A percentile compares a stretch with the other conserved stretches of the same genome.
These are phyloP conservation scores for Citrus reticulata DNA, from an alignment of 345 rosid genomes.

Conservation along the genomic window DNA sequence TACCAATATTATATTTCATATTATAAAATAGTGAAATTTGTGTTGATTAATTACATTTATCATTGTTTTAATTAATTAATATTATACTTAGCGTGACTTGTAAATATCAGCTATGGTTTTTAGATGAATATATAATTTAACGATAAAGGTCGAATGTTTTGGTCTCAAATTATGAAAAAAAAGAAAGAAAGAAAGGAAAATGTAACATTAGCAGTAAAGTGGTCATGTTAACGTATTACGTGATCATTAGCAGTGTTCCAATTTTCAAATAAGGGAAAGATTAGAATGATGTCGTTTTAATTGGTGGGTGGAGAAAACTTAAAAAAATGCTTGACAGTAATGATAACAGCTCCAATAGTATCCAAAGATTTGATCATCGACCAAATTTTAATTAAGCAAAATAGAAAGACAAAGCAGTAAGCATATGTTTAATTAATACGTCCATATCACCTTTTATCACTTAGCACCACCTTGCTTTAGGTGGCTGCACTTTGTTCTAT, in stretches of 20 bases:
- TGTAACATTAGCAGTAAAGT: not conserved
- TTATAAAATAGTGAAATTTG: too few species aligned
- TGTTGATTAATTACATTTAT: too few species aligned
- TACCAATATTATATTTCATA: too few species aligned
- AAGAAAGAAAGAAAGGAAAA: too few species aligned
- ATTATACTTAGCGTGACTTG: not conserved
- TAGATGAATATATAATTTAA: not conserved
- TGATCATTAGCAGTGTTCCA: not conserved
- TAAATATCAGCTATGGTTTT: not conserved
- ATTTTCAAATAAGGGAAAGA: not conserved
- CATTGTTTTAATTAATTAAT: too few species aligned
- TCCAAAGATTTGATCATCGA: not conserved
- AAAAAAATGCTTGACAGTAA: not conserved
- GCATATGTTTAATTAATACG: not conserved
- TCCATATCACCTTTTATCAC: not conserved
- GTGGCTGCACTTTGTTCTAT: not conserved
- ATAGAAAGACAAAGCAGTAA: not conserved
- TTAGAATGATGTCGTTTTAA: slow-evolving; percentile 22
- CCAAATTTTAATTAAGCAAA: not conserved
- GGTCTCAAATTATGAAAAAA: not conserved
- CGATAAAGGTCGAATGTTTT: not conserved
- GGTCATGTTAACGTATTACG: not conserved
- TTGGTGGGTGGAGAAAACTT: slow-evolving; percentile 13
- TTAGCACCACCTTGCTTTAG: not conserved
- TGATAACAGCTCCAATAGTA: not conserved